phyloP scores from a whole-genome alignment of 805 yeast species.

The Wickerhamomyces mucosus region DNA sequence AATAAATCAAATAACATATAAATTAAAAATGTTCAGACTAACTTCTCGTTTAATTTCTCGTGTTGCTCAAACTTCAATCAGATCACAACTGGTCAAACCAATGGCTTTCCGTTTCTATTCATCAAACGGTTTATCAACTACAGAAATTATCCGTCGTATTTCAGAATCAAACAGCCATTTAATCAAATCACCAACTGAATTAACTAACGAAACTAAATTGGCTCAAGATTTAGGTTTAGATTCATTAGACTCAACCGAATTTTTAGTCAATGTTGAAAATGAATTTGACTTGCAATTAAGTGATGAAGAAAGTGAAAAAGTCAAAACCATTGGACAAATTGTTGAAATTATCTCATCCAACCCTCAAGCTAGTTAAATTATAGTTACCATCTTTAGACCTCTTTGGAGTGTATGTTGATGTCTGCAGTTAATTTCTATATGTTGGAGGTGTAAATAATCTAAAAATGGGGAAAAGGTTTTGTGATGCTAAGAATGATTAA shows the following conservation, averaged over 20 bases:
- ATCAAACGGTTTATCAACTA: conserved; percentile 58
- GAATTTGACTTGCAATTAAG: conserved; percentile 79
- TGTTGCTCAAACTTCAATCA: conserved; percentile 20
- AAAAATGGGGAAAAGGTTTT: too few relatives aligned
- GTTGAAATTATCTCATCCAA: conserved; percentile 75
- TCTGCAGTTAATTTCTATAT: conserved; percentile 1
- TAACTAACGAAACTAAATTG: conserved; percentile 29
- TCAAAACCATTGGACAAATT: conserved; percentile 90
- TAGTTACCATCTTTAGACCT: background rate
- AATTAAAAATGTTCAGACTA: conserved; percentile 40
- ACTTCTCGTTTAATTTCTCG: conserved; percentile 33
- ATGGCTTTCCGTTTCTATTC: conserved; percentile 37
- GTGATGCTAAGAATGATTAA: too few relatives aligned
- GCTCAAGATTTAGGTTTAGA: conserved; percentile 72
- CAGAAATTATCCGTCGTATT: conserved; percentile 77
- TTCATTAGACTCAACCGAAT: conserved; percentile 91
- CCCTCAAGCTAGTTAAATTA: conserved; percentile 31
- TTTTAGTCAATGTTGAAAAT: conserved; percentile 93
- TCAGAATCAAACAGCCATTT: conserved; percentile 65
- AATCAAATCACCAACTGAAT: conserved; percentile 43
- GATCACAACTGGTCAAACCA: conserved; percentile 20
- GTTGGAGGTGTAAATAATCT: too few relatives aligned
- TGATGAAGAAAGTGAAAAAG: conserved; percentile 86
- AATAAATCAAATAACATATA: too few relatives aligned
- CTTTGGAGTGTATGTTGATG: too few relatives aligned